Evolutionary conservation across 2,329 filamentous ascomycete genomes (phyloP).

Genomic region (Emmonsiellopsis sp.): DNA sequence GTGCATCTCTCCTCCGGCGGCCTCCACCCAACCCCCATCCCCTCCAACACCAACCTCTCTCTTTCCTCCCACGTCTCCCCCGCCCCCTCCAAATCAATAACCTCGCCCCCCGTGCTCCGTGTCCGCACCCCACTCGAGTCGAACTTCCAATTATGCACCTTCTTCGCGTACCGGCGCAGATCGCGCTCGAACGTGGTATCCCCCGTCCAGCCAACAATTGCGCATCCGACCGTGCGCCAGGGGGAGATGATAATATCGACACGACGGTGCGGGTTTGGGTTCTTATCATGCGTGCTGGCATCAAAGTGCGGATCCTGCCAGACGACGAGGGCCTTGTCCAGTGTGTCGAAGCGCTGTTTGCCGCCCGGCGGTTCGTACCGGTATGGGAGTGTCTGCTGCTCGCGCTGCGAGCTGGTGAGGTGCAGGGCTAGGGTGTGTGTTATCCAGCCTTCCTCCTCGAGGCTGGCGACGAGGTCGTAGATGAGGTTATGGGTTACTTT

Average conservation of each 20-base stretch:
- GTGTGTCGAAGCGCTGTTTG: conserved; percentile 65
- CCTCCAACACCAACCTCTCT: conserved; percentile 71
- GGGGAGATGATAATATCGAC: conserved; percentile 89
- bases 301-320: conserved; percentile 64
- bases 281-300: conserved; percentile 34
- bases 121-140: conserved; percentile 79
- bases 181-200: conserved; percentile 87
- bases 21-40: conserved; percentile 59
- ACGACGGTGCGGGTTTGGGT: conserved; percentile 66
- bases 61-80: conserved; percentile 55
- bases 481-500: conserved; percentile 60
- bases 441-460: conserved; percentile 62
- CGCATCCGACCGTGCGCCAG: conserved; percentile 82
- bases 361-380: conserved; percentile 30
- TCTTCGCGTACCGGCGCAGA: conserved; percentile 68
- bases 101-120: conserved; percentile 53
- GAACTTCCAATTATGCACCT: conserved; percentile 67
- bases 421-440: conserved; percentile 72
- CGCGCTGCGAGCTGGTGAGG: conserved; percentile 60
- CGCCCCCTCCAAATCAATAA: conserved; percentile 56
- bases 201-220: conserved; percentile 78
- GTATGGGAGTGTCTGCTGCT: conserved; percentile 55
- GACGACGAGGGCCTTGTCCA: conserved; percentile 87
- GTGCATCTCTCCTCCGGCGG: conserved; percentile 60
- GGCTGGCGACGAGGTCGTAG: conserved; percentile 55